These are phyloP conservation scores for Salix koriyanagi DNA, from an alignment of 345 rosid species.

Conservation along the genomic window DNA sequence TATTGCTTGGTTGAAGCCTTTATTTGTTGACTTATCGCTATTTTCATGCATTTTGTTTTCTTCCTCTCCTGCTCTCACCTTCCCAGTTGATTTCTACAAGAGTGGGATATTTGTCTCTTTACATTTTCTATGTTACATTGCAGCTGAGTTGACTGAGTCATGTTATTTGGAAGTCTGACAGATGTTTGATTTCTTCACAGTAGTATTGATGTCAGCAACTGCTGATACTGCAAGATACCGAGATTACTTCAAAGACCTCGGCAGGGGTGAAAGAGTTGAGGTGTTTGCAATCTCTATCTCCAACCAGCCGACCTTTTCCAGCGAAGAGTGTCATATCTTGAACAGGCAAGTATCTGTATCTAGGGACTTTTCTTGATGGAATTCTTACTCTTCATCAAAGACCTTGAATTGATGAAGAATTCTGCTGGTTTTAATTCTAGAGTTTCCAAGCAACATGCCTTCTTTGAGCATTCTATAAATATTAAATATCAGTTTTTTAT, in stretches of 20 bases:
- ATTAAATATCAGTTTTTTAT: neutral
- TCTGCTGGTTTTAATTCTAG: neutral
- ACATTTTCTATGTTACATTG: neutral
- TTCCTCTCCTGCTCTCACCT: neutral
- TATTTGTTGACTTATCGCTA: neutral
- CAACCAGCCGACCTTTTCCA: conserved; percentile 56
- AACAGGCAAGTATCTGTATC: conserved; percentile 50
- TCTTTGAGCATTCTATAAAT: neutral
- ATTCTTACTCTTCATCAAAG: neutral
- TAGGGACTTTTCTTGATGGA: neutral
- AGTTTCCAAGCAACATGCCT: neutral
- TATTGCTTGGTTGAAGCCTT: neutral
- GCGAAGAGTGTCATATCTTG: conserved; percentile 68
- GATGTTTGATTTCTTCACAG: conserved; percentile 38
- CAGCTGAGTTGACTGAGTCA: neutral
- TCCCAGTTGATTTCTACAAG: neutral
- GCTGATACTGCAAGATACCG: conserved; percentile 76
- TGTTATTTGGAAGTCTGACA: neutral
- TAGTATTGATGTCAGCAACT: conserved; percentile 97
- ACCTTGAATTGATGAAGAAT: neutral
- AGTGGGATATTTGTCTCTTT: neutral
- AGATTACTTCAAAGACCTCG: conserved; percentile 85
- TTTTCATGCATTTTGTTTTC: neutral
- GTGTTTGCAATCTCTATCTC: conserved; percentile 80
- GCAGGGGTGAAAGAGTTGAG: conserved; percentile 85